phyloP scores from a whole-genome alignment of 2,329 filamentous ascomycete species.

The Diaporthe velutina region DNA sequence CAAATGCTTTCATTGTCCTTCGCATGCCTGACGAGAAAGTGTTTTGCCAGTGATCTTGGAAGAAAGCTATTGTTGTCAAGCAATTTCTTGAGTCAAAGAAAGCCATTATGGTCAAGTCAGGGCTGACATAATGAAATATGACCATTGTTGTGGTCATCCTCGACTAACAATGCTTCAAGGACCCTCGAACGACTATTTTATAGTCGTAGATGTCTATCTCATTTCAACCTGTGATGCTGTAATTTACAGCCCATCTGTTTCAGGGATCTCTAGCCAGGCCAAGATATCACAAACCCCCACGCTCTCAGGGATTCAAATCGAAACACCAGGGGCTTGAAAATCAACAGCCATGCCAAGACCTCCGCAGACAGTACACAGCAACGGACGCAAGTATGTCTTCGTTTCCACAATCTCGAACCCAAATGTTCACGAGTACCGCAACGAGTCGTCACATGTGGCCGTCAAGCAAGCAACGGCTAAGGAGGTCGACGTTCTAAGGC shows the following conservation, averaged over 20 bases:
- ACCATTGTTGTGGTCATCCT: not conserved
- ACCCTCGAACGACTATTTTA: not conserved
- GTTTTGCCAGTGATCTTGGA: not conserved
- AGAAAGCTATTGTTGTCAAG: not conserved
- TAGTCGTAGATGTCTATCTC: not conserved
- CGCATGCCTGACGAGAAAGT: not conserved
- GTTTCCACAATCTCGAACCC: conserved; percentile 6
- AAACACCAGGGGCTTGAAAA: too few species aligned
- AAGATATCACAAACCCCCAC: not conserved
- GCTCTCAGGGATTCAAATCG: too few species aligned
- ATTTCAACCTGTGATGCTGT: not conserved
- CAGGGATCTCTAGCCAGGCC: not conserved
- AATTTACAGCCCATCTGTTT: not conserved
- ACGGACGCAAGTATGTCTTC: not conserved
- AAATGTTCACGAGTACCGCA: not conserved
- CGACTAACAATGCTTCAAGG: not conserved
- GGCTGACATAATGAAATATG: not conserved
- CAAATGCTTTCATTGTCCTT: not conserved
- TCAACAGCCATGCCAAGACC: not conserved
- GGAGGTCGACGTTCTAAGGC: not conserved
- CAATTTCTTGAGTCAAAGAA: not conserved
- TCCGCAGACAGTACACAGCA: not conserved
- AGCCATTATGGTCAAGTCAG: not conserved
- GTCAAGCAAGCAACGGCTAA: not conserved
- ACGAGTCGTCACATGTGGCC: not conserved